Evolutionary conservation across 352 stramenopile genomes (phyloP), one percentile per base, ranked within the genome.

Genomic region (Bremia lactucae): DNA sequence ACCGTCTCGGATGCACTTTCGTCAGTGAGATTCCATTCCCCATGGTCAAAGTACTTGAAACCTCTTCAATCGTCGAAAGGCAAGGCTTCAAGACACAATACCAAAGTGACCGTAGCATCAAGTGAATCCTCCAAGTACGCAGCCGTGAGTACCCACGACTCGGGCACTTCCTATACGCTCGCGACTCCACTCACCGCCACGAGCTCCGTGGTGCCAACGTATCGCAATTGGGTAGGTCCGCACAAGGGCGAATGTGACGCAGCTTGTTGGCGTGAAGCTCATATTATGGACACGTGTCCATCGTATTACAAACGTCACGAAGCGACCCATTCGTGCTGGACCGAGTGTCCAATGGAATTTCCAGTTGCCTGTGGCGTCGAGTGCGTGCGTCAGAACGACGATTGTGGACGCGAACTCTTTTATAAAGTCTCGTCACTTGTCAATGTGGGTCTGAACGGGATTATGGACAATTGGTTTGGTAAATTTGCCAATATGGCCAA

Each of bases 261-360:
- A 3, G 52, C 52, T 8, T 56, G 52, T 15, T 56, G 35, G 26
- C 46, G 46, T 14, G 42, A 56, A 42, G 58, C 55, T 9, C 54
- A 71, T 28, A 33, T 65, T n/a, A 55, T 57, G 34, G 55, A 54
- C 26, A 48, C 40, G 13, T 74, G 64, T 26, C 55, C 59, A 4
- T 23, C 42, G 0, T 57, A 62, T 20, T 79, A 65, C 50, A 42
- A 62, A 20, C 43, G 42, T 13, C 49, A 71, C 29, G 56, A 69
- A 3, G 52, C 50, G 0, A 62, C 62, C 22, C 68, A 58, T 15
- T 75, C 67, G 8, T 79, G 67, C 57, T 79, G 67, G 67, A 55
- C 64, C 0, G 49, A 76, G 34, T 81, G 68, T 21, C 68, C 68
- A 0, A 46, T 69, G 2, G 56, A 55, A 10, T 65, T 49, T 13